phyloP scores from a whole-genome alignment of 768 basidiomycete species.

The Mycena epipterygia region DNA sequence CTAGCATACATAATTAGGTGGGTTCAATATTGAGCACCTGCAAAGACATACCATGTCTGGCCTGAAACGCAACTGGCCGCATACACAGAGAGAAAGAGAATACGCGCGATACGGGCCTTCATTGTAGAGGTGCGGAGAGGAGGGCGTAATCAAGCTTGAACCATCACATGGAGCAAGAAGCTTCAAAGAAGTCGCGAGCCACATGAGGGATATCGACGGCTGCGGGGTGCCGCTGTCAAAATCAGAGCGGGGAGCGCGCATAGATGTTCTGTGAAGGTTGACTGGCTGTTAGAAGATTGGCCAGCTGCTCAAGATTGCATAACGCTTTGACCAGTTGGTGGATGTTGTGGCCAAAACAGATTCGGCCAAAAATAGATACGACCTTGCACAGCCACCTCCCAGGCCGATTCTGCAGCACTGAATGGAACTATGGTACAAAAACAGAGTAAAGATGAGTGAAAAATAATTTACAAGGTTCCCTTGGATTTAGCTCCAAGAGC shows the following conservation, averaged over 20 bases:
- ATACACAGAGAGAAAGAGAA: slow-evolving; percentile 4
- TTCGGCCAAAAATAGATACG: too few species aligned
- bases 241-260: too few species aligned
- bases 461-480: neutral
- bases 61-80: slow-evolving; percentile 15
- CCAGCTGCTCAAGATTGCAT: neutral
- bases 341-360: too few species aligned
- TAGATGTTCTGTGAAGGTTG: too few species aligned
- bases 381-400: too few species aligned
- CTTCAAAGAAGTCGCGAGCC: slow-evolving; percentile 3
- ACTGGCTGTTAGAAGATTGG: too few species aligned
- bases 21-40: neutral
- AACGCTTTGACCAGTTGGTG: too few species aligned
- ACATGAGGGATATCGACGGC: slow-evolving; percentile 12
- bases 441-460: too few species aligned
- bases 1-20: slow-evolving; percentile 41
- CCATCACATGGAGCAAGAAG: slow-evolving; percentile 31
- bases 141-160: neutral
- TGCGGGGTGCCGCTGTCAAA: neutral
- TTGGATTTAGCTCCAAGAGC: neutral
- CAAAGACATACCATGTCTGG: slow-evolving; percentile 34
- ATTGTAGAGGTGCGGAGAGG: slow-evolving; percentile 3
- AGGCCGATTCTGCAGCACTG: too few species aligned
- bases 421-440: too few species aligned
- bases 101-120: neutral